These are phyloP conservation scores for Mallotus japonicus DNA, from an alignment of 441 rosid genomes.

Conservation along the genomic window DNA sequence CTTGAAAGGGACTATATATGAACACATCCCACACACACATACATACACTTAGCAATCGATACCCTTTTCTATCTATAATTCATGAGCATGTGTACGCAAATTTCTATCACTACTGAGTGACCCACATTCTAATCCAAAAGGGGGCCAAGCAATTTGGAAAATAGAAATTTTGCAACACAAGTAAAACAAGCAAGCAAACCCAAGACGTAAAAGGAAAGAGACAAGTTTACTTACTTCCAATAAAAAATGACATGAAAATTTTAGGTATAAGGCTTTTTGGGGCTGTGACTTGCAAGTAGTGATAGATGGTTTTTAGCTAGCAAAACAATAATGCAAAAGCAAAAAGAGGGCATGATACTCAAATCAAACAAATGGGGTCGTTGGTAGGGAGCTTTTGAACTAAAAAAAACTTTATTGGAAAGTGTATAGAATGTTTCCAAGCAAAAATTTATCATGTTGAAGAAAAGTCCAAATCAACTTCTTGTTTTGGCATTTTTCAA, in stretches of 20 bases:
- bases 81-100: neutral
- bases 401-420: neutral
- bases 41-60: too few relatives aligned
- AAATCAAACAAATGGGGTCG: slow-evolving; percentile 21
- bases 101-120: neutral
- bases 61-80: neutral
- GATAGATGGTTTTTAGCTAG: neutral
- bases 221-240: neutral
- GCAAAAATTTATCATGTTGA: neutral
- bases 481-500: slow-evolving; percentile 5
- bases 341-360: neutral
- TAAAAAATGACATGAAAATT: neutral
- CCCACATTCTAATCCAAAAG: neutral
- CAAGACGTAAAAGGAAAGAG: neutral
- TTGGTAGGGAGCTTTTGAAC: slow-evolving; percentile 24
- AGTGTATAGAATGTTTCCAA: slow-evolving; percentile 6
- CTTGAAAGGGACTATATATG: neutral
- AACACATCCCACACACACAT: too few relatives aligned
- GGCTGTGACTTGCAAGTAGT: too few relatives aligned
- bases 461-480: neutral
- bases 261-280: neutral
- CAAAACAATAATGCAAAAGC: slow-evolving; percentile 5
- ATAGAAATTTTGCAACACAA: neutral
- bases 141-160: neutral
- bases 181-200: neutral